A percentile compares a stretch with the other conserved stretches of the same genome.
These are phyloP conservation scores for Luffa aegyptiaca DNA, from an alignment of 306 rosid genomes.

Conservation along the genomic window DNA sequence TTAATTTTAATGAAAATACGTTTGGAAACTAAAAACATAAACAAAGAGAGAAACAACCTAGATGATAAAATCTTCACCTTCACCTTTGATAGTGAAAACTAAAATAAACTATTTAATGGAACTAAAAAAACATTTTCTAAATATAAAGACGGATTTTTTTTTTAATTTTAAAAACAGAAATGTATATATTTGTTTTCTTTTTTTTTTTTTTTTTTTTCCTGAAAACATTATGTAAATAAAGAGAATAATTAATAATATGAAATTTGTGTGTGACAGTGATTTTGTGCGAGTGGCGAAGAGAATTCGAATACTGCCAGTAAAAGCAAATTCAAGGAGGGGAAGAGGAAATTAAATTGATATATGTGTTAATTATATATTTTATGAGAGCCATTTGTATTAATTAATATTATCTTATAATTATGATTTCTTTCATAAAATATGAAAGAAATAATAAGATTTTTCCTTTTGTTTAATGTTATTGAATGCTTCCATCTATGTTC, in stretches of 20 bases:
- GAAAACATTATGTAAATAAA: not conserved
- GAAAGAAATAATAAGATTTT: conserved; percentile 1
- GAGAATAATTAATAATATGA: not conserved
- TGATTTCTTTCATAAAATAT: not conserved
- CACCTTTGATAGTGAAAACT: too few relatives aligned
- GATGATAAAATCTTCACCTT: too few relatives aligned
- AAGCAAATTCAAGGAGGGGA: conserved; percentile 45
- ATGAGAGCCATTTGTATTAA: not conserved
- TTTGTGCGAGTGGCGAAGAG: conserved; percentile 84
- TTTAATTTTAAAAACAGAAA: too few relatives aligned
- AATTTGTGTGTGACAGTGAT: conserved; percentile 38
- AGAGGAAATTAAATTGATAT: conserved; percentile 8
- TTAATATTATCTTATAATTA: not conserved
- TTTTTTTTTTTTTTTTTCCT: too few relatives aligned
- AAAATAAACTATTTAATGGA: not conserved
- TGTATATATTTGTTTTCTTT: too few relatives aligned
- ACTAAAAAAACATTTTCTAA: too few relatives aligned
- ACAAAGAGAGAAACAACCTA: not conserved
- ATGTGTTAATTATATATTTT: not conserved
- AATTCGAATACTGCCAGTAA: conserved; percentile 62
- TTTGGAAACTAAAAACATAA: not conserved
- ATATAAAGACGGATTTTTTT: too few relatives aligned
- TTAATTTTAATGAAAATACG: not conserved
- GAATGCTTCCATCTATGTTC: not conserved
- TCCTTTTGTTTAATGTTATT: not conserved